phyloP scores from a whole-genome alignment of 768 basidiomycete species.

The Myochromella boudieri region DNA sequence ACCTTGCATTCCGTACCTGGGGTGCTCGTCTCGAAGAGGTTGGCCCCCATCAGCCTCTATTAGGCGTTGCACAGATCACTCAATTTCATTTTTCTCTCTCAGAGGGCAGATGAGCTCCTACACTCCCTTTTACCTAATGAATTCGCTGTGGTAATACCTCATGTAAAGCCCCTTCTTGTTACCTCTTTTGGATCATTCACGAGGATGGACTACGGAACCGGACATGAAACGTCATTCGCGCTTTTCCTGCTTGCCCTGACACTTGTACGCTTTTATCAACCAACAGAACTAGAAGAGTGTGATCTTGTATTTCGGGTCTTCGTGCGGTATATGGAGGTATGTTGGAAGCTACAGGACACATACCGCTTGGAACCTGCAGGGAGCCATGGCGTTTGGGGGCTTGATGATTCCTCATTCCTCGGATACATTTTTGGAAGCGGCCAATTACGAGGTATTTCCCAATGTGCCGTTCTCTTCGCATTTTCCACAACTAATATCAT shows the following conservation, averaged over 20 bases:
- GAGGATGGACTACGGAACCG: conserved; percentile 95
- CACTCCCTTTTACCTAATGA: conserved; percentile 45
- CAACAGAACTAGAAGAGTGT: conserved; percentile 61
- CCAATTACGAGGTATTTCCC: conserved; percentile 70
- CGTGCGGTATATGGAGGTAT: conserved; percentile 74
- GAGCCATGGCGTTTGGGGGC: conserved; percentile 96
- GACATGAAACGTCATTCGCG: conserved; percentile 90
- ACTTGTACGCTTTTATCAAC: conserved; percentile 65
- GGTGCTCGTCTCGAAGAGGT: conserved; percentile 78
- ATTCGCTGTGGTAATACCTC: conserved; percentile 48
- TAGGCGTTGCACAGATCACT: conserved; percentile 1
- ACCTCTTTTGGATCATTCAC: conserved; percentile 87
- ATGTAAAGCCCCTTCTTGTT: conserved; percentile 76
- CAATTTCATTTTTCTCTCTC: conserved; percentile 13
- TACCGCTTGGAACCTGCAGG: conserved; percentile 95
- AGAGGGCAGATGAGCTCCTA: conserved; percentile 59
- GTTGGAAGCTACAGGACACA: conserved; percentile 83
- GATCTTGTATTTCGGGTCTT: conserved; percentile 62
- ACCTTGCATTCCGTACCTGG: conserved; percentile 88
- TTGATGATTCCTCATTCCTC: conserved; percentile 90
- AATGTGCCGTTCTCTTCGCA: conserved; percentile 1
- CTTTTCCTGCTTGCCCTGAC: conserved; percentile 73
- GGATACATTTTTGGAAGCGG: conserved; percentile 91
- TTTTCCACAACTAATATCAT: conserved; percentile 10
- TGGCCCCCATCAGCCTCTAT: conserved; percentile 15